Percentiles rank a stretch among this genome's conserved stretches.
Conservation (phyloP, 108 stramenopile species). For the Cylindrotheca fusiformis region DNA sequence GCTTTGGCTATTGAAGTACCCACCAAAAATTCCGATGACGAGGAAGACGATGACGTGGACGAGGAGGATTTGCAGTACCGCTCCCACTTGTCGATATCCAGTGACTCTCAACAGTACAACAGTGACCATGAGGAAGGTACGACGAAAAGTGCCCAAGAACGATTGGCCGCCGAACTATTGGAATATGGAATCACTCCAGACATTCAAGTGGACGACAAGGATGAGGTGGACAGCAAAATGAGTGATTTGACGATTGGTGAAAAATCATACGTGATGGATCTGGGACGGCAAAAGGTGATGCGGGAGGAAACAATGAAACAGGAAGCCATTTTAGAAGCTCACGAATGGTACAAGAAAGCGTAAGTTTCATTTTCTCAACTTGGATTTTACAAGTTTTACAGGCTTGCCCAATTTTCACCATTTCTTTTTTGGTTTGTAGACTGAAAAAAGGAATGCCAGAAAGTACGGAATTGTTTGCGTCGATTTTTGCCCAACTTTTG, state of each 20-base stretch:
- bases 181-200: not conserved
- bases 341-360: constrained; percentile 14
- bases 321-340: constrained; percentile 24
- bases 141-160: constrained; percentile 1
- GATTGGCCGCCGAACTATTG: not conserved
- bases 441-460: constrained; percentile 10
- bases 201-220: not conserved
- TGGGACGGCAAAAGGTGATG: constrained; percentile 26
- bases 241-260: constrained; percentile 16
- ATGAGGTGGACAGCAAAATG: not conserved
- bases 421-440: too few species aligned
- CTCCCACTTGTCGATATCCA: too few species aligned
- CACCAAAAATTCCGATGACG: too few species aligned
- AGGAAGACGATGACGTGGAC: too few species aligned
- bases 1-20: too few species aligned
- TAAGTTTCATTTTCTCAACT: not conserved
- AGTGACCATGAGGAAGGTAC: not conserved
- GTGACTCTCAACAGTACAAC: too few species aligned
- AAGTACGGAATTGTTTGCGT: constrained; percentile 2
- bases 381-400: too few species aligned
- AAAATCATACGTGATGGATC: constrained; percentile 26
- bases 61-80: too few species aligned
- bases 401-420: too few species aligned
- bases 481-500: constrained; percentile 4
- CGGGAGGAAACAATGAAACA: constrained; percentile 16